Base-by-base conservation (phyloP, 768 basidiomycete species). In the Trichaptum fuscoviolaceum region DNA sequence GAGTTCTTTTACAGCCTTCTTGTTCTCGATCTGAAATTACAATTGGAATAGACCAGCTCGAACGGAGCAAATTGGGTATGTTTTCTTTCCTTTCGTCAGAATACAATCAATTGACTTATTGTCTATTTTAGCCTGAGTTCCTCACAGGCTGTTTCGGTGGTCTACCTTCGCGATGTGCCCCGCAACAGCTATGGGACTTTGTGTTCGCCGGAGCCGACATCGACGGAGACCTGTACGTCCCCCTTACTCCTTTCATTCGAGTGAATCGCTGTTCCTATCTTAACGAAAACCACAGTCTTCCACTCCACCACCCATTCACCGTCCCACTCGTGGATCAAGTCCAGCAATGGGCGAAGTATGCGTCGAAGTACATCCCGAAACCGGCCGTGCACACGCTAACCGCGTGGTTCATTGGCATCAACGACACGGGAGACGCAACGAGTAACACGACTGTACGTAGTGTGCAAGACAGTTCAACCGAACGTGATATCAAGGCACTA, bases 361-460 rank as follows among this genome's bases (percentile, higher is more conserved):
- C 80, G 0, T 77, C 82, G 7, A 71, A 77, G 30, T 74, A 83
- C 24, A 72, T 85, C 8, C 82, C 84, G 2, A 82, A 82, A 68
- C 81, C 80, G 1, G 64, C 71, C 1, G 74, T 69, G 15, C 72
- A 82, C 65, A 84, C 84, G 1, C 71, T 85, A 34, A 80, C 82
- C 4, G 76, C 79, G 4, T 86, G 84, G 84, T 86, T 83, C 83
- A 85, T 85, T 65, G 84, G 85, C 9, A 85, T 85, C 64, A 86
- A 85, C 73, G 84, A 85, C 69, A 85, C 84, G 9, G 82, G 84
- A 10, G 85, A 86, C 70, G 80, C 80, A 0, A 64, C 82, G 26
- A 72, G 71, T 30, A 84, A 83, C 61, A 62, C 59, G 8, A 73
- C 72, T 30, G 76, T 76, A 25, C 7, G 73, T 35, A 23, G 27